phyloP scores from a whole-genome alignment of 2,329 filamentous ascomycete genomes.

The Aureobasidium melanogenum region DNA sequence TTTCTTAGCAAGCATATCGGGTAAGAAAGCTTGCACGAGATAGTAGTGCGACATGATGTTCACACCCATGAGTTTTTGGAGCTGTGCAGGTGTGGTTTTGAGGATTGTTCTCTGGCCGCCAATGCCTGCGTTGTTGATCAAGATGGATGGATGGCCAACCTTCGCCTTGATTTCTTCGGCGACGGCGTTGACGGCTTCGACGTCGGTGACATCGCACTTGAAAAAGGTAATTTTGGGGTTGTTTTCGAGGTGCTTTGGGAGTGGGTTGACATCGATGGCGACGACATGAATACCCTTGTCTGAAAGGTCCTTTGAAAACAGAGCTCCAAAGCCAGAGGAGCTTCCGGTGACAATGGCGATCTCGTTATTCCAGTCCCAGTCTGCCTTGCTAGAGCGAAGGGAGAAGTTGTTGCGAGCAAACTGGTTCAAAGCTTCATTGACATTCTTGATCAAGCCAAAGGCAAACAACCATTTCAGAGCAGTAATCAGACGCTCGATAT shows the following conservation, averaged over 20 bases:
- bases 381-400: slow-evolving; percentile 25
- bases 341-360: slow-evolving; percentile 29
- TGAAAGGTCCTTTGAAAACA: slow-evolving; percentile 27
- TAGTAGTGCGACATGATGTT: slow-evolving; percentile 45
- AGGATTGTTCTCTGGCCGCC: slow-evolving; percentile 40
- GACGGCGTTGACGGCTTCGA: slow-evolving; percentile 36
- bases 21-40: slow-evolving; percentile 44
- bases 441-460: slow-evolving; percentile 22
- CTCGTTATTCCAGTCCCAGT: slow-evolving; percentile 29
- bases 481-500: slow-evolving; percentile 20
- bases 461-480: slow-evolving; percentile 24
- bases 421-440: slow-evolving; percentile 22
- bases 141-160: slow-evolving; percentile 37
- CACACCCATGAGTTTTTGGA: slow-evolving; percentile 43
- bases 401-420: slow-evolving; percentile 30
- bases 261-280: slow-evolving; percentile 28
- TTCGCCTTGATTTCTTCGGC: slow-evolving; percentile 31
- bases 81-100: slow-evolving; percentile 33
- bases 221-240: slow-evolving; percentile 28
- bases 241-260: slow-evolving; percentile 25
- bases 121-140: slow-evolving; percentile 45
- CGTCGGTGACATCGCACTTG: slow-evolving; percentile 41
- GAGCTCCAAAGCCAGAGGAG: slow-evolving; percentile 30
- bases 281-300: slow-evolving; percentile 30
- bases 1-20: slow-evolving; percentile 40